Base-by-base conservation (phyloP, 768 basidiomycete species). In the Naganishia randhawae region DNA sequence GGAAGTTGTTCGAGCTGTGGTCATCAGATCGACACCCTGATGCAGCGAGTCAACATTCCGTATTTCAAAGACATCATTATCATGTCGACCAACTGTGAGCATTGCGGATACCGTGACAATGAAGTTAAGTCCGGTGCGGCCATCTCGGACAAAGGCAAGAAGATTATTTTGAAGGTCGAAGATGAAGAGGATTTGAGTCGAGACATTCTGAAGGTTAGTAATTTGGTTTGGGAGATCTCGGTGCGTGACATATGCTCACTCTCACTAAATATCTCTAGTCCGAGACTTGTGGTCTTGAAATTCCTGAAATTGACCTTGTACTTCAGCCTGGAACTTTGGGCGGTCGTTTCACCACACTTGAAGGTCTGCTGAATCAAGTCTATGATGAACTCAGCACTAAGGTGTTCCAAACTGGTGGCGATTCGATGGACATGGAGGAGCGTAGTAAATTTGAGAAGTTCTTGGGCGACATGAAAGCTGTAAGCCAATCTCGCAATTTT, bases 1-100 rank as follows among this genome's bases (percentile, higher is more conserved):
- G 92, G 92, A 0, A 80, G 84, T 16, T 99, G 96, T 79, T 90
- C 91, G 13, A 89, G 89, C 71, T 99, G 96, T 80, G 88, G 89
- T 2, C 88, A 88, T 73, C 82, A 85, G 9, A 82, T 91, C 27
- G 85, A 92, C 74, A 99, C 96, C 0, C 83, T 87, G 72, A 96
- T 99, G 91, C 95, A 98, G 84, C 91, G 90, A 77, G 89, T 98
- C 72, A 87, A 86, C 70, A 96, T 99, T 72, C 96, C 96, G 0
- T 92, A 99, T 80, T 98, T 99, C 85, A 92, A 99, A 85, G 93
- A 99, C 73, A 88, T 92, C 66, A 81, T 98, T 64, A 95, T 98
- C 81, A 97, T 97, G 93, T 95, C 95, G 27, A 94, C 94, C 7
- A 97, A 96, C 78, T 98, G 96, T 78, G 91, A 93, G 67, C 80